Evolutionary conservation across 2,329 filamentous ascomycete species (phyloP).

Genomic region (Colletotrichum incanum): DNA sequence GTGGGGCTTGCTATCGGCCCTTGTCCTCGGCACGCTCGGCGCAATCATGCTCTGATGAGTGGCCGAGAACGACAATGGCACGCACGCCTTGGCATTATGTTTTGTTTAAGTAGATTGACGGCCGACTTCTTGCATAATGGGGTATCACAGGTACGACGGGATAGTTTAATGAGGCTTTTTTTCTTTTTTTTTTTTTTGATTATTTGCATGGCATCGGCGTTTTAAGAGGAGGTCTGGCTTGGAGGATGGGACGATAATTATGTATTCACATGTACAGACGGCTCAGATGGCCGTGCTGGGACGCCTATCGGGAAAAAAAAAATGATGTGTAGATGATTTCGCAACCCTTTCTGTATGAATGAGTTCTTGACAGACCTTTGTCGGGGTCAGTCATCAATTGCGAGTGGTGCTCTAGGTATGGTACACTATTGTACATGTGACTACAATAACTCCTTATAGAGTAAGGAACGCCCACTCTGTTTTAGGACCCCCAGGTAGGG

Average conservation of each 20-base stretch:
- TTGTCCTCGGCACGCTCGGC: constrained; percentile 30
- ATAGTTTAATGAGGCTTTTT: constrained; percentile 10
- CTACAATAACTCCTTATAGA: too few species aligned
- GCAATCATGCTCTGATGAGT: constrained; percentile 17
- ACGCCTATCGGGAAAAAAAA: not conserved
- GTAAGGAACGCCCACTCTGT: not conserved
- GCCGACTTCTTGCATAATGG: constrained; percentile 12
- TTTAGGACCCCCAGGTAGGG: not conserved
- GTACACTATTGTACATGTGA: constrained; percentile 4
- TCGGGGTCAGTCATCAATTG: too few species aligned
- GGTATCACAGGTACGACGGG: constrained; percentile 4
- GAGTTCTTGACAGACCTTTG: not conserved
- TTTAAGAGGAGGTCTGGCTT: not conserved
- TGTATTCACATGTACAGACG: not conserved
- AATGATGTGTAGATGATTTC: constrained; percentile 1
- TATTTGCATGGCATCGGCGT: constrained; percentile 43
- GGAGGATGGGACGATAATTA: not conserved
- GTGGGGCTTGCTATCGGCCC: constrained; percentile 44
- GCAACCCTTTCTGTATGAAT: not conserved
- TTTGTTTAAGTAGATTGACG: constrained; percentile 31
- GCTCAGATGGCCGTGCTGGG: not conserved
- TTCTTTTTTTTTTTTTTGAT: constrained; percentile 1
- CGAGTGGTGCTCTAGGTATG: not conserved
- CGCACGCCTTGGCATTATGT: not conserved
- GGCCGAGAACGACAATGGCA: too few species aligned